Evolutionary conservation across 306 rosid genomes (phyloP).

Genomic region (Dryas octopetala): DNA sequence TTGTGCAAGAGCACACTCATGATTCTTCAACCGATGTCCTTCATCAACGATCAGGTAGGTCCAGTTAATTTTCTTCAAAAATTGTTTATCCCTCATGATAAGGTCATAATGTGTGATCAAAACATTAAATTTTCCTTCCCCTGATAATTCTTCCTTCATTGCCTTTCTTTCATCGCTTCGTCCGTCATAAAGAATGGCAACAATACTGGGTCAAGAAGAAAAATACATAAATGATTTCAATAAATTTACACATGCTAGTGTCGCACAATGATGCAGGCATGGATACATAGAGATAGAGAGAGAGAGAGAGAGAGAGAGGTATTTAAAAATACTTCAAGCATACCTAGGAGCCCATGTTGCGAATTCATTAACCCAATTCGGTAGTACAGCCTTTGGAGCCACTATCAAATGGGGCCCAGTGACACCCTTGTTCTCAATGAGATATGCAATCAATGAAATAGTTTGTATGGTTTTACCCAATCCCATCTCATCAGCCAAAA

Average conservation of each 20-base stretch:
- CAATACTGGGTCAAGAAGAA: conserved; percentile 62
- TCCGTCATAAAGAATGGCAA: conserved; percentile 82
- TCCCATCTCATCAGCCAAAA: conserved; percentile 99
- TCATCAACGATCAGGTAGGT: conserved; percentile 93
- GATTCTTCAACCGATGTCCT: conserved; percentile 98
- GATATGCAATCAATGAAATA: conserved; percentile 84
- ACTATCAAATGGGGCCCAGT: conserved; percentile 95
- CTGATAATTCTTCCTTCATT: conserved; percentile 79
- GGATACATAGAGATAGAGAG: background rate
- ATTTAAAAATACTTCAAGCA: conserved; percentile 13
- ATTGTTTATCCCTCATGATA: conserved; percentile 94
- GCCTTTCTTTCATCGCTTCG: conserved; percentile 92
- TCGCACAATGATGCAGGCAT: background rate
- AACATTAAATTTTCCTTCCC: conserved; percentile 93
- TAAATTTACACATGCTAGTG: background rate
- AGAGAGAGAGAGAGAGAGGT: conserved; percentile 10
- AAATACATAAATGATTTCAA: conserved; percentile 16
- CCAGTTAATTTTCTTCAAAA: conserved; percentile 94
- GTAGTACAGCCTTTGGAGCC: conserved; percentile 98
- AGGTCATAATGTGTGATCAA: conserved; percentile 95
- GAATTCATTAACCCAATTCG: conserved; percentile 91
- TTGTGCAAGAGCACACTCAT: conserved; percentile 91
- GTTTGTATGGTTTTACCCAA: conserved; percentile 98
- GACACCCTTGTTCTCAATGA: conserved; percentile 82
- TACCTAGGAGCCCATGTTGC: conserved; percentile 97